Evolutionary conservation across 2,329 filamentous ascomycete genomes (phyloP).

Genomic region (Monilinia fructicola): DNA sequence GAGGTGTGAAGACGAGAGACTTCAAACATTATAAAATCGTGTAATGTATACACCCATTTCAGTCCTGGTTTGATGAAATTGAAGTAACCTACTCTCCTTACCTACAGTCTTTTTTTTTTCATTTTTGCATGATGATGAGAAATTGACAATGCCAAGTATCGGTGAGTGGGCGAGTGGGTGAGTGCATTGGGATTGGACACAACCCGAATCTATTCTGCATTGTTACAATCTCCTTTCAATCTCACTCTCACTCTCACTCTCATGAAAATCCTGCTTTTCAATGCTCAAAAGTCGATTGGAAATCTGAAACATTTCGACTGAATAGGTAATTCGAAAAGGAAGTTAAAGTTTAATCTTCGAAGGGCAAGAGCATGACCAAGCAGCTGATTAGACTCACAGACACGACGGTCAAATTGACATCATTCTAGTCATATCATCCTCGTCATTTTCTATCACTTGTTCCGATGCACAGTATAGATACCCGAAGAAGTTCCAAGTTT

Average conservation of each 20-base stretch:
- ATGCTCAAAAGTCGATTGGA: not conserved
- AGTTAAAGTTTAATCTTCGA: not conserved
- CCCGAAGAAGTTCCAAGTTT: not conserved
- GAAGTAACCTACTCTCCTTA: not conserved
- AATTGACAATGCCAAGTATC: not conserved
- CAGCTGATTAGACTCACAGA: not conserved
- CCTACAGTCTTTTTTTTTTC: not conserved
- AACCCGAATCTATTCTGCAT: too few species aligned
- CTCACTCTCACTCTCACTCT: too few species aligned
- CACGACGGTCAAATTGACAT: slow-evolving; percentile 6
- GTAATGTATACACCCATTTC: not conserved
- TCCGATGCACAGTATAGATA: not conserved
- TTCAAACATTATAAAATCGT: slow-evolving; percentile 36
- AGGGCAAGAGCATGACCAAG: not conserved
- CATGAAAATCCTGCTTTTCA: not conserved
- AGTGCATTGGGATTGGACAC: not conserved
- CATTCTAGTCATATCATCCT: not conserved
- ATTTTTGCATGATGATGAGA: not conserved
- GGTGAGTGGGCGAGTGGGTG: not conserved
- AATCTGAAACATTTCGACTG: not conserved
- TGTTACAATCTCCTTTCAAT: not conserved
- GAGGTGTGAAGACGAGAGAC: slow-evolving; percentile 39
- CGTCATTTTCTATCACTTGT: not conserved
- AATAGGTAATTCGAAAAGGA: not conserved
- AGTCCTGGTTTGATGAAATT: not conserved